Conservation (phyloP, 73 alveolate genomes). For the Stentor roeselii region DNA sequence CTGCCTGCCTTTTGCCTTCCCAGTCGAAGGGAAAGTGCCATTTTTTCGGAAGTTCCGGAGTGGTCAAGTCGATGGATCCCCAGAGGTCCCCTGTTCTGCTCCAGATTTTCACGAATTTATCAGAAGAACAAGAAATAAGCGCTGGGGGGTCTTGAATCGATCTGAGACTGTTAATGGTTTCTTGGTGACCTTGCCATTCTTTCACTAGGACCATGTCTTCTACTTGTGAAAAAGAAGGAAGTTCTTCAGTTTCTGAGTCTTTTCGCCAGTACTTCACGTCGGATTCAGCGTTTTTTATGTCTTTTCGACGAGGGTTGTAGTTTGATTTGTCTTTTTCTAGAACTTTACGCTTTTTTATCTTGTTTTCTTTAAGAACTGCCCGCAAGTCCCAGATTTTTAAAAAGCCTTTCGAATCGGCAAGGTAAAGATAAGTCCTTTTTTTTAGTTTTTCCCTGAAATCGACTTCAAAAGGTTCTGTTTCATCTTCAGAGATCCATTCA, state of each 20-base stretch:
- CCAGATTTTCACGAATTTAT: conserved; percentile 62
- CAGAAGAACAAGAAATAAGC: conserved; percentile 53
- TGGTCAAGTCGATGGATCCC: conserved; percentile 58
- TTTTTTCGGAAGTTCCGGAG: conserved; percentile 49
- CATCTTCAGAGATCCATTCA: conserved; percentile 32
- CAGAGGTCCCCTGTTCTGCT: conserved; percentile 57
- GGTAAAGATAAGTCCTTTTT: conserved; percentile 41
- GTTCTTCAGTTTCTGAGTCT: conserved; percentile 34
- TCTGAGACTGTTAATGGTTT: conserved; percentile 38
- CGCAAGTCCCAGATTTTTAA: conserved; percentile 67
- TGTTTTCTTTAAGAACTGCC: conserved; percentile 27
- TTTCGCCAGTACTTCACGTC: conserved; percentile 39
- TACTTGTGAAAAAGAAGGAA: conserved; percentile 18
- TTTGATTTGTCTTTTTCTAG: conserved; percentile 34
- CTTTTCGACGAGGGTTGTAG: conserved; percentile 40
- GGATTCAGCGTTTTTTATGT: conserved; percentile 49
- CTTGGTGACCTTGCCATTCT: conserved; percentile 67
- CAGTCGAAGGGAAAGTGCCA: conserved; percentile 88
- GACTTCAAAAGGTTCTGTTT: conserved; percentile 29
- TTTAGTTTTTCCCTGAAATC: conserved; percentile 18
- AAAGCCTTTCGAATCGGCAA: conserved; percentile 80
- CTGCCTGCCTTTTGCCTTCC: conserved; percentile 63
- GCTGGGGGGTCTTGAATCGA: conserved; percentile 61
- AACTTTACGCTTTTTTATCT: conserved; percentile 28
- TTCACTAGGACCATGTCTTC: conserved; percentile 38